phyloP scores from a whole-genome alignment of 129 eudicot species.

The carrot (Daucus carota) region DH1_v3.0 NC_030386.2:33290501-33291000 shows the following conservation, averaged over 20 bases:
- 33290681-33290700: background rate
- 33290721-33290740: background rate
- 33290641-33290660: no score
- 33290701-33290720: background rate
- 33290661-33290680: no score
- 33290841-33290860: no score
- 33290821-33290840: background rate
- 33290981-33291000: background rate
- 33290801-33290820: background rate
- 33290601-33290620: no score
- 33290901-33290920: background rate
- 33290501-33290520: no score
- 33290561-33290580: no score
- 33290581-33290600: no score
- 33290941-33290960: background rate
- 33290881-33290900: background rate
- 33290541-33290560: no score
- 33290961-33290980: background rate
- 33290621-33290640: no score
- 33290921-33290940: background rate
- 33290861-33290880: background rate
- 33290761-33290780: background rate
- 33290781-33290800: background rate
- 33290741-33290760: background rate
- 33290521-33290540: no score